phyloP scores from a whole-genome alignment of 2,329 filamentous ascomycete genomes.

The Penicillium sp. region DNA sequence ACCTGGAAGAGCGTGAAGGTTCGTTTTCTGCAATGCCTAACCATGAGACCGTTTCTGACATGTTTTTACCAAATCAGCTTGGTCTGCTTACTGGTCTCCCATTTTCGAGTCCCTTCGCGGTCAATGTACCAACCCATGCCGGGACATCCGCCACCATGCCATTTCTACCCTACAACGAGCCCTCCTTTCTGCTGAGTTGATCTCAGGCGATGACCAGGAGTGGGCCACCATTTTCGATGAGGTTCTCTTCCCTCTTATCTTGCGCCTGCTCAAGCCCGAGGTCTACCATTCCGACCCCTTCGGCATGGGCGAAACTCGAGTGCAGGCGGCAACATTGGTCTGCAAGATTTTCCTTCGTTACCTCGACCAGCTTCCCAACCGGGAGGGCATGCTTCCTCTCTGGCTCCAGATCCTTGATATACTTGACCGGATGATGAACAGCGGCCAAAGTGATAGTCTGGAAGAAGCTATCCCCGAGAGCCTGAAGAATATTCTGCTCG shows the following conservation, averaged over 20 bases:
- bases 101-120: slow-evolving; percentile 85
- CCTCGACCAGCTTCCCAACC: slow-evolving; percentile 77
- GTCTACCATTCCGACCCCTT: slow-evolving; percentile 87
- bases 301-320: slow-evolving; percentile 93
- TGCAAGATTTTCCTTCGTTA: slow-evolving; percentile 97
- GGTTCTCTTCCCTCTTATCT: slow-evolving; percentile 88
- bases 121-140: slow-evolving; percentile 92
- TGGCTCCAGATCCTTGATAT: slow-evolving; percentile 93
- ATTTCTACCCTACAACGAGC: slow-evolving; percentile 84
- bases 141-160: slow-evolving; percentile 86
- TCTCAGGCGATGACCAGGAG: slow-evolving; percentile 79
- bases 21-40: slow-evolving; percentile 22
- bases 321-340: slow-evolving; percentile 85
- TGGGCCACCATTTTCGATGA: slow-evolving; percentile 96
- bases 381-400: slow-evolving; percentile 85
- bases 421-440: slow-evolving; percentile 95
- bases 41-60: slow-evolving; percentile 9
- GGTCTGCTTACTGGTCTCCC: slow-evolving; percentile 97
- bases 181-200: slow-evolving; percentile 80
- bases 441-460: slow-evolving; percentile 84
- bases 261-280: slow-evolving; percentile 86
- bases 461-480: slow-evolving; percentile 95
- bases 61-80: slow-evolving; percentile 58
- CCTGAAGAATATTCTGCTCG: slow-evolving; percentile 91
- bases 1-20: slow-evolving; percentile 85